Percentiles rank a stretch among this genome's conserved stretches.
phyloP scores from a whole-genome alignment of 495 filamentous ascomycete species.

The Xylaria flabelliformis region DNA sequence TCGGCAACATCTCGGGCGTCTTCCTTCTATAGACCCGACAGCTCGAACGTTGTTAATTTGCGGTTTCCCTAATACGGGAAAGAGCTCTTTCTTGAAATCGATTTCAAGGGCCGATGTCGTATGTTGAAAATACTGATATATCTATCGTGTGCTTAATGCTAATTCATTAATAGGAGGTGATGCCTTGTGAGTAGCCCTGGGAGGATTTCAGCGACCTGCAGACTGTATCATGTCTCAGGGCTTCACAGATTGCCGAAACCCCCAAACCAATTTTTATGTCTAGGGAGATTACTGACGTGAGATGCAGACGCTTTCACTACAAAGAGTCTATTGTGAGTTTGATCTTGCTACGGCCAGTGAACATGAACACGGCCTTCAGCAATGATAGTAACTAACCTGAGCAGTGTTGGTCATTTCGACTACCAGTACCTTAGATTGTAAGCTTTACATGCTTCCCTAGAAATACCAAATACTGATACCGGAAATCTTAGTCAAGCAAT shows the following conservation, averaged over 20 bases:
- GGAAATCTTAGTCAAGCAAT: conserved; percentile 25
- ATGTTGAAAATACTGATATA: background rate
- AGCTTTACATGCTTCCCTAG: conserved; percentile 62
- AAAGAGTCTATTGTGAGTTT: conserved; percentile 78
- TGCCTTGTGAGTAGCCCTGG: conserved; percentile 64
- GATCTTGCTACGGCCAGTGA: background rate
- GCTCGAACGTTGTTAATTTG: conserved; percentile 94
- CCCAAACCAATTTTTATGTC: background rate
- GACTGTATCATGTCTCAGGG: background rate
- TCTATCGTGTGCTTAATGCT: background rate
- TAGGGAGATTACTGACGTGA: conserved; percentile 8
- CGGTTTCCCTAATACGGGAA: conserved; percentile 97
- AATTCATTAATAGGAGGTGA: conserved; percentile 65
- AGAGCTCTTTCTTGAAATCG: conserved; percentile 90
- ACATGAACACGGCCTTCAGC: background rate
- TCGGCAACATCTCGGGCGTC: conserved; percentile 93
- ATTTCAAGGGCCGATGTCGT: conserved; percentile 90
- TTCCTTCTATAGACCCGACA: conserved; percentile 97
- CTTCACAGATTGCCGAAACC: background rate
- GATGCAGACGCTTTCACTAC: conserved; percentile 85
- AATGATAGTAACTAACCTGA: conserved; percentile 12
- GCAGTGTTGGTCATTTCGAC: conserved; percentile 89
- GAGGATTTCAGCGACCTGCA: background rate
- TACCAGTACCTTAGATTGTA: conserved; percentile 96
- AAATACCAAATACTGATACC: conserved; percentile 4